Percentiles rank a stretch among this genome's conserved stretches.
Conservation (phyloP, 1,284 basidiomycete species). For the Heterobasidion occidentale region DNA sequence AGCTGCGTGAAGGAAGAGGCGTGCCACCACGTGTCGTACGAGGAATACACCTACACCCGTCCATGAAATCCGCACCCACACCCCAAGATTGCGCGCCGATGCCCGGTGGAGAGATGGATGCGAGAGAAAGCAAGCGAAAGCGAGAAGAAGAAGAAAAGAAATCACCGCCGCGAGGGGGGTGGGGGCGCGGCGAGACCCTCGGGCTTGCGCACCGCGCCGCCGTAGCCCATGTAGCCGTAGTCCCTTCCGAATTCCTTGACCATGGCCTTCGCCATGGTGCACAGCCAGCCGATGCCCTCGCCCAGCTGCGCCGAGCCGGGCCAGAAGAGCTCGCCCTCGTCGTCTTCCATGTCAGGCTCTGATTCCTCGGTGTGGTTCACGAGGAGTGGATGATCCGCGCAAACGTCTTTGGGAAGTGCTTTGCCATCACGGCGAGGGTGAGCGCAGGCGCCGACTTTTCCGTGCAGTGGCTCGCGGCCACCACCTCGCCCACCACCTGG, state of each 20-base stretch:
- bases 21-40: too few relatives aligned
- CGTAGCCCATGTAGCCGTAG: constrained; percentile 60
- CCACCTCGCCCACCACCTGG: constrained; percentile 37
- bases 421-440: constrained; percentile 54
- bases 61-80: not conserved
- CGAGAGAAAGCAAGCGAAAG: too few relatives aligned
- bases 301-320: constrained; percentile 61
- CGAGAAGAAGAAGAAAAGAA: too few relatives aligned
- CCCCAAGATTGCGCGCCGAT: not conserved
- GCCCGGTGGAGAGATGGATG: too few relatives aligned
- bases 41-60: not conserved
- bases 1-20: too few relatives aligned
- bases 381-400: constrained; percentile 59
- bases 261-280: constrained; percentile 74
- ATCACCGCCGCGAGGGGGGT: too few relatives aligned
- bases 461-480: constrained; percentile 37
- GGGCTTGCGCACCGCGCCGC: constrained; percentile 63
- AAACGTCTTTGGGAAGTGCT: constrained; percentile 67
- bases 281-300: constrained; percentile 73
- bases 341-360: constrained; percentile 73
- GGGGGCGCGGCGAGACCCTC: constrained; percentile 5
- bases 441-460: constrained; percentile 42
- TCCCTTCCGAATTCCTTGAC: constrained; percentile 68
- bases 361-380: constrained; percentile 57
- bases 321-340: constrained; percentile 76